Percentiles rank a stretch among this genome's conserved stretches.
These are phyloP conservation scores for Paspalum notatum DNA, from an alignment of 176 grass and related monocot species.

Conservation along the genomic window DNA sequence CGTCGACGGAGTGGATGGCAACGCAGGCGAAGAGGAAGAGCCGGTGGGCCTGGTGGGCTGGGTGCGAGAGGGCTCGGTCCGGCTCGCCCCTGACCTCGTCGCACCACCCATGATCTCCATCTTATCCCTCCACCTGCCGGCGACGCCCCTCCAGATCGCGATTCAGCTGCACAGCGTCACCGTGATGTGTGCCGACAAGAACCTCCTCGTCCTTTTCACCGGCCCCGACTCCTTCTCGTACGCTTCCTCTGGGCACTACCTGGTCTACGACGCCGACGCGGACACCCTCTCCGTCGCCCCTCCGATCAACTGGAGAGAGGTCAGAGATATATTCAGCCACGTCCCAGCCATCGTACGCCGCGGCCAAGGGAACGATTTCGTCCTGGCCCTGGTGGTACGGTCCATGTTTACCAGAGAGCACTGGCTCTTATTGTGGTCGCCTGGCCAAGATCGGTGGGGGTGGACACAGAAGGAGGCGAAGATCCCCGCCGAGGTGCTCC, in stretches of 20 bases:
- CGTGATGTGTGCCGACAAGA: neutral
- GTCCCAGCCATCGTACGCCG: neutral
- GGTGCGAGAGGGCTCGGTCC: neutral
- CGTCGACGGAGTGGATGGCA: neutral
- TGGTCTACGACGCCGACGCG: neutral
- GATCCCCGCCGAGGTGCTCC: neutral
- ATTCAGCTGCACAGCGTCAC: neutral
- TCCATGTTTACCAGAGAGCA: too few relatives aligned
- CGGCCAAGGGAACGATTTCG: neutral
- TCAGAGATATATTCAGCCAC: neutral
- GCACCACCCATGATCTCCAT: neutral
- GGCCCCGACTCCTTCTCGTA: neutral
- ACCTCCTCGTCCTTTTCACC: slow-evolving; percentile 4
- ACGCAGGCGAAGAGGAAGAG: neutral
- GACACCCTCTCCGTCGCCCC: neutral
- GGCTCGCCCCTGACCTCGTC: neutral
- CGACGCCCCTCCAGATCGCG: neutral
- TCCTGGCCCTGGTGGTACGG: neutral
- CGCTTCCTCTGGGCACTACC: neutral
- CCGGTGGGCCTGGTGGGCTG: neutral
- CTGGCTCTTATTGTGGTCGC: neutral
- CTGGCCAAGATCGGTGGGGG: neutral
- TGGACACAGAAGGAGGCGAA: neutral
- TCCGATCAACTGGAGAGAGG: neutral
- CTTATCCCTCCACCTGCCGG: neutral